phyloP scores from a whole-genome alignment of 495 filamentous ascomycete genomes.

The Penicillium pulvis region DNA sequence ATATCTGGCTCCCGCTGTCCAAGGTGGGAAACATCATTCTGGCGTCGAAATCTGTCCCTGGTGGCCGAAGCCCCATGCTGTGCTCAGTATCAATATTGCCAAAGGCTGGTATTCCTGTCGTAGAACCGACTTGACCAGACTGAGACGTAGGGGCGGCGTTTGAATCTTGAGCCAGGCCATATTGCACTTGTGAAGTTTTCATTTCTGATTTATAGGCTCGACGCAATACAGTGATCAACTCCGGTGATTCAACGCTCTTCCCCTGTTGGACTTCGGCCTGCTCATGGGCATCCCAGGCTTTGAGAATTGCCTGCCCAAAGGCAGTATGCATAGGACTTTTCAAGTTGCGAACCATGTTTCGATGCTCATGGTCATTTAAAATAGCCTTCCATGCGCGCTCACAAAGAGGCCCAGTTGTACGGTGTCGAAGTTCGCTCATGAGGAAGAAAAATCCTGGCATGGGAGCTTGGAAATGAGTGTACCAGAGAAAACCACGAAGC shows the following conservation, averaged over 20 bases:
- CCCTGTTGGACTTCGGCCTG: constrained; percentile 12
- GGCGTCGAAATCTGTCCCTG: not conserved
- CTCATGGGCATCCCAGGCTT: constrained; percentile 54
- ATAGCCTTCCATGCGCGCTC: constrained; percentile 57
- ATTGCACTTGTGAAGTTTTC: not conserved
- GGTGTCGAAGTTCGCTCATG: constrained; percentile 51
- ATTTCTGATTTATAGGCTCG: not conserved
- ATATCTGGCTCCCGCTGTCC: not conserved
- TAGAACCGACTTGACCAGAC: not conserved
- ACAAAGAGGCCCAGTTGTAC: constrained; percentile 49
- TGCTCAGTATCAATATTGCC: not conserved
- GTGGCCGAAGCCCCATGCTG: no score
- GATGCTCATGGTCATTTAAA: constrained; percentile 48
- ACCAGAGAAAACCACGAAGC: constrained; percentile 54
- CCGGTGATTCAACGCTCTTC: constrained; percentile 2
- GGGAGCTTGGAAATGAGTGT: constrained; percentile 51
- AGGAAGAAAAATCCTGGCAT: constrained; percentile 56
- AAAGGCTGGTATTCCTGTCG: not conserved
- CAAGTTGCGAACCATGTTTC: constrained; percentile 41
- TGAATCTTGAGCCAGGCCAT: not conserved
- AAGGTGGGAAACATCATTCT: constrained; percentile 1
- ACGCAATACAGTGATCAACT: constrained; percentile 2
- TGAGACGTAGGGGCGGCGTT: not conserved
- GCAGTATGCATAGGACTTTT: constrained; percentile 54
- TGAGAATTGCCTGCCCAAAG: constrained; percentile 51